These are phyloP conservation scores for Curvularia hawaiiensis DNA, from an alignment of 2,329 filamentous ascomycete genomes.

Conservation along the genomic window DNA sequence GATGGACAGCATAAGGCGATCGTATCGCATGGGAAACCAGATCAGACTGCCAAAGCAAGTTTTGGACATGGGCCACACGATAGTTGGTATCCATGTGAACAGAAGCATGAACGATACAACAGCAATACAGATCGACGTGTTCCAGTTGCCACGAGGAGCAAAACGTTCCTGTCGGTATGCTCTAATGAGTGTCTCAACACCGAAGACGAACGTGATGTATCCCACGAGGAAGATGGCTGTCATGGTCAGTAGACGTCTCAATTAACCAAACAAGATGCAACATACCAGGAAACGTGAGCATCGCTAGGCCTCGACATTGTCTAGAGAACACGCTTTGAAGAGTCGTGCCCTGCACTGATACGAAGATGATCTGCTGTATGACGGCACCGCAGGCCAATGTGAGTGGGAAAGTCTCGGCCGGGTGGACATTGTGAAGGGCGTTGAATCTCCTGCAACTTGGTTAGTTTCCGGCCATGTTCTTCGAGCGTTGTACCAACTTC, in stretches of 20 bases:
- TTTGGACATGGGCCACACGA: conserved; percentile 60
- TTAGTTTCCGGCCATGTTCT: conserved; percentile 16
- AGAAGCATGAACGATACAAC: conserved; percentile 59
- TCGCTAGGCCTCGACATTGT: conserved; percentile 43
- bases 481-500: conserved; percentile 30
- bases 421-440: conserved; percentile 45
- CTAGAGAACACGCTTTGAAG: conserved; percentile 45
- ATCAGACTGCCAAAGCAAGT: conserved; percentile 71
- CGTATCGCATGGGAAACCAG: conserved; percentile 68
- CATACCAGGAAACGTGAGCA: conserved; percentile 49
- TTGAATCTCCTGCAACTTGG: conserved; percentile 37
- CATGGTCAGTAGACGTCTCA: conserved; percentile 20
- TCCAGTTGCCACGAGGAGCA: conserved; percentile 64
- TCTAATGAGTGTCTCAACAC: conserved; percentile 64
- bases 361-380: conserved; percentile 46
- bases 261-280: conserved; percentile 1
- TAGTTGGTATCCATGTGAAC: conserved; percentile 63
- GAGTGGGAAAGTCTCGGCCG: conserved; percentile 49
- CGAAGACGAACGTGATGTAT: conserved; percentile 69
- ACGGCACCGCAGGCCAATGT: conserved; percentile 46
- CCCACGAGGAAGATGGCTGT: conserved; percentile 70
- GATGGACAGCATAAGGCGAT: conserved; percentile 61
- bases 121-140: conserved; percentile 61
- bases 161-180: conserved; percentile 63
- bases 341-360: conserved; percentile 47